Base-by-base conservation (phyloP, 75 land plant genomes). In the Pinus taeda region DNA sequence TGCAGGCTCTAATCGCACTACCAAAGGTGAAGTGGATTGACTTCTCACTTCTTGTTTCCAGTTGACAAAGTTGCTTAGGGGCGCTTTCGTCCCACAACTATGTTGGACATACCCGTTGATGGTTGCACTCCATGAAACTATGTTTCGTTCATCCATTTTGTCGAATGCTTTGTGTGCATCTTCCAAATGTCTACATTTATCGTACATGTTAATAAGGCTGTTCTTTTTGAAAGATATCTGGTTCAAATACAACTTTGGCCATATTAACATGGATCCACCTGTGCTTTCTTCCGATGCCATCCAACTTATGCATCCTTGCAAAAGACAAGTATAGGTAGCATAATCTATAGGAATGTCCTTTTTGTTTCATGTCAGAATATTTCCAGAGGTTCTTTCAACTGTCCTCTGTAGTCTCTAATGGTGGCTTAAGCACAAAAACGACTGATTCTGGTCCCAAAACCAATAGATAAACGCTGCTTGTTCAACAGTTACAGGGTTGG, bases 121-220 rank as follows among this genome's bases (percentile, higher is more conserved):
- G 87, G 93, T 87, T 3, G 92, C 85, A 78, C 85, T 90, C 98
- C 98, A 95, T 37, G 89, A 73, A 8, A 93, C 79, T 67, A 83
- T n/a, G 74, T 88, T 80, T 71, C 71, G 79, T 24, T 15, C 72
- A 13, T 75, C 57, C 81, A 91, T 76, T 58, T 75, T 15, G 36
- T 76, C 21, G 60, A 95, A 95, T 15, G 89, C 65, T 18, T 61
- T 74, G 61, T 70, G 55, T 13, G 98, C 83, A 66, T 76, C 69
- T 3, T 77, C 81, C 15, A 89, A 49, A 36, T 60, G 49, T 30
- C 79, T 79, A 63, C 90, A 87, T 30, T 89, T 93, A 15, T 82
- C 79, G 85, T 91, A 91, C 60, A 85, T 80, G 76, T 90, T 91
- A 64, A 89, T 66, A 45, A 93, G 74, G 4, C 90, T 60, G 76